Conservation (phyloP, 2,329 filamentous ascomycete genomes). For the Blumeria hordei region DNA sequence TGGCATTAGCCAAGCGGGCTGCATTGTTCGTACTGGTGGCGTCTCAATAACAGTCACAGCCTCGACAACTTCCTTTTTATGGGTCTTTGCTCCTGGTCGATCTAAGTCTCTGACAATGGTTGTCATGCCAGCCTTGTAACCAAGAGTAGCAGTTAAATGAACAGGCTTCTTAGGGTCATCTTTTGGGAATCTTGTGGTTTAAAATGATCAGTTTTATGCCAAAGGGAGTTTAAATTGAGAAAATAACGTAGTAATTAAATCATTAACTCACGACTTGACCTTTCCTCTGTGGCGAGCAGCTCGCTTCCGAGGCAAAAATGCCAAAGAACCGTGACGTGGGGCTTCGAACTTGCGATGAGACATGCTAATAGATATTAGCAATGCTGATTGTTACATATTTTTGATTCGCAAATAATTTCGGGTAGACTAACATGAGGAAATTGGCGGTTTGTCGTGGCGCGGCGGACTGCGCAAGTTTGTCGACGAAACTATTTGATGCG, state of each 20-base stretch:
- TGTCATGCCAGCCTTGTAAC: constrained; percentile 99
- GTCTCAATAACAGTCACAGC: constrained; percentile 74
- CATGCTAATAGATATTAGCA: constrained; percentile 5
- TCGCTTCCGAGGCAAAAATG: constrained; percentile 74
- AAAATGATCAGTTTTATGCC: not conserved
- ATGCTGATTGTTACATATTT: too few species aligned
- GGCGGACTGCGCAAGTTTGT: too few species aligned
- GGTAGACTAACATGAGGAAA: too few species aligned
- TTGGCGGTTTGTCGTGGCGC: too few species aligned
- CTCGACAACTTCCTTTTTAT: constrained; percentile 97
- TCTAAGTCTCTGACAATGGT: constrained; percentile 92
- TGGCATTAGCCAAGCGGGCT: constrained; percentile 53
- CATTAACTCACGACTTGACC: constrained; percentile 75
- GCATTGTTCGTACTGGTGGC: constrained; percentile 79
- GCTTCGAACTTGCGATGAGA: constrained; percentile 23
- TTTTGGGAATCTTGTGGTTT: constrained; percentile 60
- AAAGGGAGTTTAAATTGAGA: not conserved
- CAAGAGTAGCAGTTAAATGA: constrained; percentile 93
- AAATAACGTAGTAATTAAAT: not conserved
- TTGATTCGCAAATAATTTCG: too few species aligned
- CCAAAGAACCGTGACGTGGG: constrained; percentile 85
- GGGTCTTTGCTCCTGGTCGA: constrained; percentile 94
- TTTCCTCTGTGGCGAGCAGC: constrained; percentile 85
- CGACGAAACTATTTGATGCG: too few species aligned
- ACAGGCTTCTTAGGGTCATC: constrained; percentile 99